Percentiles rank a stretch among this genome's conserved stretches.
These are phyloP conservation scores for Fennellomyces sp. DNA, from an alignment of 371 early-diverging fungal species.

Conservation along the genomic window DNA sequence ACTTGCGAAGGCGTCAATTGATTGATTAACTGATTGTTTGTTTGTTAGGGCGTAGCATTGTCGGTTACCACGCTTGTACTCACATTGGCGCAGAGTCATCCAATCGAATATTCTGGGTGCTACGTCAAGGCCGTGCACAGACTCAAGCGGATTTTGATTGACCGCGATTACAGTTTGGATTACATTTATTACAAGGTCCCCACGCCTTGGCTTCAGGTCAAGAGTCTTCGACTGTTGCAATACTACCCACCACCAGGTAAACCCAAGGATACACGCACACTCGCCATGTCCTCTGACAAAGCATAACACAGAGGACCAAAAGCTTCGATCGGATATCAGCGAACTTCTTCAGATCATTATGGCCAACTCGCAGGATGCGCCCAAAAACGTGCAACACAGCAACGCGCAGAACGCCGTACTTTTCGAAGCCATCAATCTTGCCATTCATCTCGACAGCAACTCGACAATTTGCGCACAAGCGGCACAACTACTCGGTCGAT, in stretches of 20 bases:
- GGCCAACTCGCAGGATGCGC: conserved; percentile 81
- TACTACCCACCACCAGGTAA: conserved; percentile 92
- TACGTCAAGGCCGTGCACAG: conserved; percentile 79
- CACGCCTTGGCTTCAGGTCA: conserved; percentile 97
- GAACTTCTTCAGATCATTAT: conserved; percentile 81
- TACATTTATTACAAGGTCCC: conserved; percentile 97
- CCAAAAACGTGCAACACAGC: conserved; percentile 95
- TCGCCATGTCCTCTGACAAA: neutral
- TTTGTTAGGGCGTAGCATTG: conserved; percentile 80
- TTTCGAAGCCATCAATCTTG: conserved; percentile 95
- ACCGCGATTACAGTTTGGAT: conserved; percentile 81
- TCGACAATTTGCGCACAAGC: conserved; percentile 86
- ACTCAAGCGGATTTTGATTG: conserved; percentile 86
- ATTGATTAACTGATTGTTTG: too few relatives aligned
- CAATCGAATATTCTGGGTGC: conserved; percentile 76
- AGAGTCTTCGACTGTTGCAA: conserved; percentile 90
- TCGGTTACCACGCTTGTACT: conserved; percentile 84
- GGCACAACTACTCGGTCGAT: conserved; percentile 80
- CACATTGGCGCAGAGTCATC: conserved; percentile 87
- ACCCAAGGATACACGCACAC: neutral
- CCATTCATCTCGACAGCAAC: conserved; percentile 90
- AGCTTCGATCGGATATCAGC: conserved; percentile 65
- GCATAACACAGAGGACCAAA: conserved; percentile 48
- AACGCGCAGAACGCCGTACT: conserved; percentile 96
- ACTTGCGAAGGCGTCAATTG: too few relatives aligned